phyloP scores from a whole-genome alignment of 495 filamentous ascomycete genomes.

The Penicillium mononematosum region DNA sequence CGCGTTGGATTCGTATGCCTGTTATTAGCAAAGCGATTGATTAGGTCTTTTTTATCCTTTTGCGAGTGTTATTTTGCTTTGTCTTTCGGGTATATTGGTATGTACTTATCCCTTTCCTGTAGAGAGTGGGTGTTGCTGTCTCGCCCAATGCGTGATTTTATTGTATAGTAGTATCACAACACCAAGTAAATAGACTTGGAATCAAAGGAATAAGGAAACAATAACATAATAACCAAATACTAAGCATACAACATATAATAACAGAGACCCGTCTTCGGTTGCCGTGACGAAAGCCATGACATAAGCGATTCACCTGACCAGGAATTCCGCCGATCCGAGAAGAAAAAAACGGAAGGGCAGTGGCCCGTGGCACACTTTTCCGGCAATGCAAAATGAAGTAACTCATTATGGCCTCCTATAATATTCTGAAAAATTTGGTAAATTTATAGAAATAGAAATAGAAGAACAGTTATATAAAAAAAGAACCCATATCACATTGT shows the following conservation, averaged over 20 bases:
- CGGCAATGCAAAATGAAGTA: not conserved
- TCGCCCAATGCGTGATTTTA: not conserved
- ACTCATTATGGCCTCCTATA: not conserved
- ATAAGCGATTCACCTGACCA: conserved; percentile 37
- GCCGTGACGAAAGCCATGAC: conserved; percentile 42
- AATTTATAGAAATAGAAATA: not conserved
- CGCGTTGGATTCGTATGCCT: not conserved
- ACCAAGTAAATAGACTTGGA: not conserved
- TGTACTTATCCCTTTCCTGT: not conserved
- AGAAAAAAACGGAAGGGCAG: conserved; percentile 41
- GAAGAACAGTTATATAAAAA: not conserved
- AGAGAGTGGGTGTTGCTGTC: not conserved
- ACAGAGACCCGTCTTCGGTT: conserved; percentile 18
- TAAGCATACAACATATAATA: not conserved
- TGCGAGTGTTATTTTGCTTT: not conserved
- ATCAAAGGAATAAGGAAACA: not conserved
- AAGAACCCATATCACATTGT: not conserved
- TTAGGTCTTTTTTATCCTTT: not conserved
- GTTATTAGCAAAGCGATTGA: conserved; percentile 9
- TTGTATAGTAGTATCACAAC: not conserved
- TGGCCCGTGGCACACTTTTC: conserved; percentile 27
- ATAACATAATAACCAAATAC: not conserved
- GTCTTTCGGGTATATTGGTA: not conserved
- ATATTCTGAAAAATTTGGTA: not conserved
- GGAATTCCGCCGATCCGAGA: conserved; percentile 44